Percentiles rank a stretch among this genome's conserved stretches.
Evolutionary conservation across 2,329 filamentous ascomycete genomes (phyloP).

Genomic region (Penicillium sp.): DNA sequence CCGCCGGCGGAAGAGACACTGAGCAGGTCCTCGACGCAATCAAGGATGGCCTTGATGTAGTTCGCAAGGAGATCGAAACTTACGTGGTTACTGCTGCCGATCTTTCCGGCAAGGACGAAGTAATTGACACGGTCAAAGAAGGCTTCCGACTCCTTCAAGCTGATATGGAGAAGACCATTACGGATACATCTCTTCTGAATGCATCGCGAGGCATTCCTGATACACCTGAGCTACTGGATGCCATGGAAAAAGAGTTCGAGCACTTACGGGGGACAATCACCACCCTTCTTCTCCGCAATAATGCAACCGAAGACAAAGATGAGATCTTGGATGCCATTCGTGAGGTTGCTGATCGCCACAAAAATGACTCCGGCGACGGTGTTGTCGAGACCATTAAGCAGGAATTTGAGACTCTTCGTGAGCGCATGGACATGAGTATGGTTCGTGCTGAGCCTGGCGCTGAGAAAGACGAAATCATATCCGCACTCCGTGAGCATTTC

Average conservation of each 20-base stretch:
- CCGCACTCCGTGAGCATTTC: conserved; percentile 57
- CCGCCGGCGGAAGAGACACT: conserved; percentile 74
- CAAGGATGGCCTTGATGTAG: conserved; percentile 78
- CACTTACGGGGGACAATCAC: conserved; percentile 76
- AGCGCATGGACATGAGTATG: conserved; percentile 37
- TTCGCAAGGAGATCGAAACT: conserved; percentile 74
- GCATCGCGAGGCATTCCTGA: conserved; percentile 47
- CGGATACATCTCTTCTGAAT: conserved; percentile 39
- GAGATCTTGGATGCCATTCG: conserved; percentile 62
- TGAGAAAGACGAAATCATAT: conserved; percentile 66
- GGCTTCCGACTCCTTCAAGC: conserved; percentile 62
- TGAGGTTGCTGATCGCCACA: conserved; percentile 41
- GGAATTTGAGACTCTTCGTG: conserved; percentile 61
- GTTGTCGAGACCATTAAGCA: conserved; percentile 50
- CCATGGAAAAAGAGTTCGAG: conserved; percentile 78
- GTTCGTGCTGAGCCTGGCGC: conserved; percentile 39
- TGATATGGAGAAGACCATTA: conserved; percentile 53
- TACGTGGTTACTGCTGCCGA: conserved; percentile 74
- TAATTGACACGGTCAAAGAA: conserved; percentile 66
- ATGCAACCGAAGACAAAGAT: conserved; percentile 55
- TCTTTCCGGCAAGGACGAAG: conserved; percentile 69
- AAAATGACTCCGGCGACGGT: conserved; percentile 30
- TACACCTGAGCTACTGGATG: conserved; percentile 66
- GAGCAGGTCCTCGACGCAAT: conserved; percentile 86
- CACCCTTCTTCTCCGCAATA: conserved; percentile 62